Base-by-base conservation (phyloP, 352 stramenopile species). In the Phytopythium mirpurense region DNA sequence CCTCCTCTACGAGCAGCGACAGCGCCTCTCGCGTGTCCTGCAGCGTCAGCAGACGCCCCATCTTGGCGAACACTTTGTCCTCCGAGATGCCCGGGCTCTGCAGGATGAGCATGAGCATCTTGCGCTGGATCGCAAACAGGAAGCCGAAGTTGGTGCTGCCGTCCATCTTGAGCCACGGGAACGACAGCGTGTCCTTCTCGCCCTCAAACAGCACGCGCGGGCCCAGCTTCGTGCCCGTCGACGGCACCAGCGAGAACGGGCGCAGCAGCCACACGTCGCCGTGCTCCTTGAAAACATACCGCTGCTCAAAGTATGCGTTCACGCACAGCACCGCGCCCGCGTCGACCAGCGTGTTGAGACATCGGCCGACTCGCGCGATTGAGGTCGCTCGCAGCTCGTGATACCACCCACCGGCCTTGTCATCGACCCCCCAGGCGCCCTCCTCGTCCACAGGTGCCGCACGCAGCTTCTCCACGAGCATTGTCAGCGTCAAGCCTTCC, bases 91-190 rank as follows among this genome's bases (percentile, higher is more conserved):
- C 82, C 1, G 82, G 82, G 2, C 57, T 57, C 48, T 79, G 47
- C 37, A 90, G 36, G 32, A 93, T 64, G 21, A 74, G 64, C 24
- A 72, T 49, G 21, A 93, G 56, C 40, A 93, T 44, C 52, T 88
- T 90, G 41, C 82, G 82, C 54, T 93, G 82, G 42, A 93, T 83
- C 24, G 74, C 69, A 26, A 89, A 86, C 16, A 93, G 35, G 49
- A 93, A 93, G 26, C 67, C 70, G 57, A 82, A 79, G 54, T 93
- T 89, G 29, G 72, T 78, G 47, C 67, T 74, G 27, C 82, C 79
- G 51, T 90, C 72, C 82, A 90, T 93, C 58, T 89, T 89, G 26
- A 90, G 66, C 82, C 82, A 93, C 26, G 82, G 82, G 53, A 79
- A 92, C 27, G 81, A 83, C 10, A 89, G 57, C 40, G 72, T 85